These are phyloP conservation scores for Phytophthora colocasiae DNA, from an alignment of 352 stramenopile genomes.

Conservation along the genomic window DNA sequence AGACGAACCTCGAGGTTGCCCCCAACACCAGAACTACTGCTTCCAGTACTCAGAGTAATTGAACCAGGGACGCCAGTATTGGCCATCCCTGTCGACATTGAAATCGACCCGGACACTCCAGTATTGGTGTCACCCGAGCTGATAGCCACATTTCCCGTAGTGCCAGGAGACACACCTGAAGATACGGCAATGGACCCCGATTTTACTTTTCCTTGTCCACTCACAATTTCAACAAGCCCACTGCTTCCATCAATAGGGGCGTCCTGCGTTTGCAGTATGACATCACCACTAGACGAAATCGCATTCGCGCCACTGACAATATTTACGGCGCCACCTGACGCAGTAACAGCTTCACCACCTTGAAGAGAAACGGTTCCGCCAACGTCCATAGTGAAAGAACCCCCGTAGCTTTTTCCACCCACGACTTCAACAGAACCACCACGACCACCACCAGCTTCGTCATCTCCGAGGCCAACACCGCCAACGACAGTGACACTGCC, in stretches of 20 bases:
- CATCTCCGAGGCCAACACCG: constrained; percentile 46
- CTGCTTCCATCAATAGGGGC: constrained; percentile 44
- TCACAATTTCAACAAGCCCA: constrained; percentile 38
- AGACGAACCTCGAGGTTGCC: constrained; percentile 38
- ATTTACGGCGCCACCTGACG: constrained; percentile 52
- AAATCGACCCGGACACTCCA: constrained; percentile 38
- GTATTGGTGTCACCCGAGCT: constrained; percentile 31
- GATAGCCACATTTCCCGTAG: constrained; percentile 40
- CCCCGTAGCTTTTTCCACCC: constrained; percentile 58
- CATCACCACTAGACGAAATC: constrained; percentile 54
- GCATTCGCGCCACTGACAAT: constrained; percentile 56
- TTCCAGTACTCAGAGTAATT: constrained; percentile 36
- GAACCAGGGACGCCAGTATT: constrained; percentile 32
- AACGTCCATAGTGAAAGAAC: constrained; percentile 44
- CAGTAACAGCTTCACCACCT: constrained; percentile 48
- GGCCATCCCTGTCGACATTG: constrained; percentile 33
- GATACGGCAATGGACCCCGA: constrained; percentile 36
- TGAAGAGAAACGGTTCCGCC: constrained; percentile 48
- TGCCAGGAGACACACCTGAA: constrained; percentile 37
- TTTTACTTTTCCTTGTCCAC: constrained; percentile 30
- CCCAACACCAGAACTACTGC: constrained; percentile 33
- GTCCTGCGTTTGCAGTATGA: constrained; percentile 46
- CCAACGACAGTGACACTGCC: constrained; percentile 47
- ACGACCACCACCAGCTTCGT: constrained; percentile 47
- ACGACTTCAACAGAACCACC: constrained; percentile 50